phyloP scores from a whole-genome alignment of 2,329 filamentous ascomycete species.

The Fusarium siculi region DNA sequence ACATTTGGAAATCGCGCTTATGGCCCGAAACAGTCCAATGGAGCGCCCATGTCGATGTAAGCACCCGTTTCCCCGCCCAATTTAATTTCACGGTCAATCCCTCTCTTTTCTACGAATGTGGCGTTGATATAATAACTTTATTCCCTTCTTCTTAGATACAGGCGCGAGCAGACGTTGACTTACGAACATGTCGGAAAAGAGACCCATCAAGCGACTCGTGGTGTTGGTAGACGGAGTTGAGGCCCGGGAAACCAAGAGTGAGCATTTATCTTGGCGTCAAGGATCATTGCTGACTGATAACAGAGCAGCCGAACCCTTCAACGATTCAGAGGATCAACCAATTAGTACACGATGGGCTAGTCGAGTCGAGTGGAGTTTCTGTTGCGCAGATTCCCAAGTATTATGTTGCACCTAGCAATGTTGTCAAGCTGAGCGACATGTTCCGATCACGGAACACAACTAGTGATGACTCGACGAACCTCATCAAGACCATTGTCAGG shows the following conservation, averaged over 20 bases:
- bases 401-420: slow-evolving; percentile 17
- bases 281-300: neutral
- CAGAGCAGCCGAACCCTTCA: slow-evolving; percentile 35
- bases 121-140: neutral
- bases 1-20: slow-evolving; percentile 12
- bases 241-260: slow-evolving; percentile 22
- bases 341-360: slow-evolving; percentile 24
- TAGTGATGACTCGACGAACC: slow-evolving; percentile 26
- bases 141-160: neutral
- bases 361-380: slow-evolving; percentile 1
- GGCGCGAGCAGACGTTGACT: neutral
- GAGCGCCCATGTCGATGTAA: neutral
- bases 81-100: neutral
- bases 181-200: slow-evolving; percentile 30
- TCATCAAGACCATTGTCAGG: slow-evolving; percentile 36
- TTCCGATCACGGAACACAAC: slow-evolving; percentile 14
- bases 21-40: neutral
- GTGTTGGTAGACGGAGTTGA: slow-evolving; percentile 39
- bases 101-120: neutral
- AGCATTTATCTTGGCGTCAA: neutral
- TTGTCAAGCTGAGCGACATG: slow-evolving; percentile 27
- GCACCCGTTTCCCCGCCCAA: neutral
- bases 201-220: slow-evolving; percentile 29
- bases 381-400: slow-evolving; percentile 33
- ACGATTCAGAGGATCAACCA: slow-evolving; percentile 34